Percentiles rank a stretch among this genome's conserved stretches.
Evolutionary conservation across 345 rosid species (phyloP).

Genomic region (Lumnitzera littorea): DNA sequence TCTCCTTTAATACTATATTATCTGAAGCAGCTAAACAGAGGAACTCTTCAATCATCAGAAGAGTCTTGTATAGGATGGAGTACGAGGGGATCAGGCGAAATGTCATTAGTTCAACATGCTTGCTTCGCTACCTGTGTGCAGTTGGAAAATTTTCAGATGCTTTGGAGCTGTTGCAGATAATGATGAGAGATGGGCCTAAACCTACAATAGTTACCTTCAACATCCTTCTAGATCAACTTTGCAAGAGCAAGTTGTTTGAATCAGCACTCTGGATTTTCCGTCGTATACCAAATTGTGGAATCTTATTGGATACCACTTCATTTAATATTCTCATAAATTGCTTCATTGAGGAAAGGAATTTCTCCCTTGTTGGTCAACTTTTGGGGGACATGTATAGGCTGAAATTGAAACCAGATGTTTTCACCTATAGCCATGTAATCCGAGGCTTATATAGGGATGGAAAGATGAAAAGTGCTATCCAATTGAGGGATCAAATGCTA

Average conservation of each 20-base stretch:
- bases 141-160: conserved; percentile 18
- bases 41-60: conserved; percentile 16
- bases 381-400: conserved; percentile 15
- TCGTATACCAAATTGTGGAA: conserved; percentile 4
- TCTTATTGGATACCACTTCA: conserved; percentile 12
- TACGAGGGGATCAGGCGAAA: conserved; percentile 16
- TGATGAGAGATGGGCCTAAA: conserved; percentile 17
- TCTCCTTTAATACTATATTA: conserved; percentile 30
- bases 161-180: conserved; percentile 15
- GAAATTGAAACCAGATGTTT: conserved; percentile 13
- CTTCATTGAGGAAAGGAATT: conserved; percentile 8
- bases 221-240: conserved; percentile 22
- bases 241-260: conserved; percentile 21
- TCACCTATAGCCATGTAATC: conserved; percentile 17
- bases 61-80: conserved; percentile 22
- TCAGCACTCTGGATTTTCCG: conserved; percentile 13
- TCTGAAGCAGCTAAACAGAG: conserved; percentile 25
- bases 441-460: conserved; percentile 17
- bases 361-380: conserved; percentile 12
- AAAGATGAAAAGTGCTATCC: conserved; percentile 16
- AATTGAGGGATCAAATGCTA: conserved; percentile 15
- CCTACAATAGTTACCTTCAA: conserved; percentile 20
- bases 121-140: conserved; percentile 21
- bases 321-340: conserved; percentile 25
- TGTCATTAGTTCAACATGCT: conserved; percentile 19